Conservation (phyloP, 2,329 filamentous ascomycete genomes). For the Elsinoe perseae region DNA sequence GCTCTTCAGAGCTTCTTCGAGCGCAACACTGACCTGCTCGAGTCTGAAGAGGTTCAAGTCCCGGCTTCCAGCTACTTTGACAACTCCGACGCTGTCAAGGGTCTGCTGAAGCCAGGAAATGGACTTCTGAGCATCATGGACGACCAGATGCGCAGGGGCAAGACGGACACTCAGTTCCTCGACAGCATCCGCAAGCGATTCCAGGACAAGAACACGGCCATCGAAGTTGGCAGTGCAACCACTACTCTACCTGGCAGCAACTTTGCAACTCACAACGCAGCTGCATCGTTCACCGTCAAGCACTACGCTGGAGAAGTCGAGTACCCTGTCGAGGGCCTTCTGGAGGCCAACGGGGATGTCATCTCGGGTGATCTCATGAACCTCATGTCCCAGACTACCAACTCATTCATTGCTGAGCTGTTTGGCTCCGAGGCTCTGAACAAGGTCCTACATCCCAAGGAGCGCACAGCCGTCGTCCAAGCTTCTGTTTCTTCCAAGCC, state of each 20-base stretch:
- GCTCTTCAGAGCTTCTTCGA: constrained; percentile 95
- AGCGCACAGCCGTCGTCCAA: constrained; percentile 85
- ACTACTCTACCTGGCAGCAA: constrained; percentile 79
- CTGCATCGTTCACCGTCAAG: constrained; percentile 78
- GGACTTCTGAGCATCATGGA: constrained; percentile 90
- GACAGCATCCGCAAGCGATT: constrained; percentile 90
- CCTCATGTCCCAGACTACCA: constrained; percentile 79
- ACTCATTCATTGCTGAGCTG: constrained; percentile 77
- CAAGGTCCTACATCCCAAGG: constrained; percentile 86
- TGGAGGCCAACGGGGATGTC: constrained; percentile 93
- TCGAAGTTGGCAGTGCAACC: constrained; percentile 66
- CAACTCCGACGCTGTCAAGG: constrained; percentile 89
- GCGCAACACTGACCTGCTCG: constrained; percentile 82
- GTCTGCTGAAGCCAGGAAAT: constrained; percentile 84
- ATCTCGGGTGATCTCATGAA: constrained; percentile 96
- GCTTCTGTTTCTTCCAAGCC: constrained; percentile 95
- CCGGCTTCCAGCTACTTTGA: constrained; percentile 95
- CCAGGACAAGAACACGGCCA: constrained; percentile 86
- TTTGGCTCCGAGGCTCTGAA: constrained; percentile 95
- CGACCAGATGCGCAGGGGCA: constrained; percentile 84
- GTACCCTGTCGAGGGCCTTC: constrained; percentile 74
- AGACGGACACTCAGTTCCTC: constrained; percentile 80
- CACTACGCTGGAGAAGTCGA: constrained; percentile 97
- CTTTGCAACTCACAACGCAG: constrained; percentile 73
- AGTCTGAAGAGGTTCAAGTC: constrained; percentile 86